Base-by-base conservation (phyloP, 805 yeast genomes). In the Monosporozyma unispora region DNA sequence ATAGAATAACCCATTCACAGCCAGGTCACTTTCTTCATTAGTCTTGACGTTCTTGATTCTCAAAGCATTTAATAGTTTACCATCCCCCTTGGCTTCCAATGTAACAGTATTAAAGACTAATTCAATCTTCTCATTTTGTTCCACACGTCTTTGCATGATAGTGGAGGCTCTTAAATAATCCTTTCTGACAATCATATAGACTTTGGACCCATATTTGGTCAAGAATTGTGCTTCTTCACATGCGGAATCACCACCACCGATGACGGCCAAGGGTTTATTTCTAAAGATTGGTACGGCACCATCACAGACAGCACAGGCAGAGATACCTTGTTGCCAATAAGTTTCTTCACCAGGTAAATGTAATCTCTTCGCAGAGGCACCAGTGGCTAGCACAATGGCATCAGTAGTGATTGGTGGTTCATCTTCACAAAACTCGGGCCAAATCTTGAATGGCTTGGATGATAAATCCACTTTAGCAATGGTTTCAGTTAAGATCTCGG, bases 211-310 rank as follows among this genome's bases (percentile, higher is more conserved):
- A 71, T 93, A 93, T 71, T 93, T 93, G 62, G 99, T 93, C 69
- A 93, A 78, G 73, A 93, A 93, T 57, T 87, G 74, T 29, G 99
- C 99, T 75, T 93, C 99, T 75, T 93, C 99, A 71, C 98, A 95
- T 18, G 99, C 99, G 58, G 97, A 89, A 72, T 93, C 99, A 70
- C 99, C 99, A 58, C 99, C 99, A 52, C 99, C 99, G 58, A 93
- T 76, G 50, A 93, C 99, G 23, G 96, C 98, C 67, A 93, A 79
- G 38, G 99, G 98, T 72, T 89, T 86, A 77, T 93, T 86, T 78
- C 98, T 87, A 77, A 93, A 93, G 61, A 93, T 90, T 60, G 99
- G 99, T 46, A 93, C 95, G 31, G 99, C 99, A 71, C 99, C 99
- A 68, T 93, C 99, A 74, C 99, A 93, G 54, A 93, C 99, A 39